phyloP scores from a whole-genome alignment of 2,329 filamentous ascomycete species.

The Venturia pyrina region DNA sequence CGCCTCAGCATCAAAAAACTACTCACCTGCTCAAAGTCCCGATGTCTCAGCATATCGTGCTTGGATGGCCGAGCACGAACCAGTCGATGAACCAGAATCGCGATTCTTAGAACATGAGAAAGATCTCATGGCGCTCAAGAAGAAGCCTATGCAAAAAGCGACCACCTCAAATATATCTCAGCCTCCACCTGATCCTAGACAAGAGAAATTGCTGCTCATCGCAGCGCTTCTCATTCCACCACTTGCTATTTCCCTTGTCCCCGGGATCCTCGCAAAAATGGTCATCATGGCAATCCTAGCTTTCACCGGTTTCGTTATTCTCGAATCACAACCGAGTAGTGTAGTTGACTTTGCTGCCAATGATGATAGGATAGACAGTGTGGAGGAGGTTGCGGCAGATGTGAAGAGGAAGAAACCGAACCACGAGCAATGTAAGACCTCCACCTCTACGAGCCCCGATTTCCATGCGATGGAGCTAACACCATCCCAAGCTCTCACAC shows the following conservation, averaged over 20 bases:
- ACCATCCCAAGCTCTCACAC: not conserved
- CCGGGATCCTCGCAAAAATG: not conserved
- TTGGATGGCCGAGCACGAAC: constrained; percentile 45
- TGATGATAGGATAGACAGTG: not conserved
- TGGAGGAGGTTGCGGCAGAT: too few relatives aligned
- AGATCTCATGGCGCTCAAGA: constrained; percentile 39
- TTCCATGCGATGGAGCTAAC: not conserved
- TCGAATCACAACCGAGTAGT: not conserved
- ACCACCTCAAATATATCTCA: not conserved
- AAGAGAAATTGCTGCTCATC: not conserved
- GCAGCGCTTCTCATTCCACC: not conserved
- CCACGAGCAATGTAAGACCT: not conserved
- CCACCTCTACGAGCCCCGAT: not conserved
- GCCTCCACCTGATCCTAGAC: not conserved
- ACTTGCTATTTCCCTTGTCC: not conserved
- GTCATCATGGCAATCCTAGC: constrained; percentile 5
- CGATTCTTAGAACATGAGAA: constrained; percentile 45
- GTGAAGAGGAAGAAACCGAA: not conserved
- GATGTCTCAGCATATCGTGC: constrained; percentile 46
- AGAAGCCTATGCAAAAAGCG: not conserved
- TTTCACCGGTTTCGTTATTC: not conserved
- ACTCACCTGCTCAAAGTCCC: constrained; percentile 38
- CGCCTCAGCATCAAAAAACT: constrained; percentile 39
- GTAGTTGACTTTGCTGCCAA: too few relatives aligned
- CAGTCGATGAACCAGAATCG: constrained; percentile 50